Base-by-base conservation (phyloP, 148 eudicot genomes). In the Chenopodium berlandieri region DNA sequence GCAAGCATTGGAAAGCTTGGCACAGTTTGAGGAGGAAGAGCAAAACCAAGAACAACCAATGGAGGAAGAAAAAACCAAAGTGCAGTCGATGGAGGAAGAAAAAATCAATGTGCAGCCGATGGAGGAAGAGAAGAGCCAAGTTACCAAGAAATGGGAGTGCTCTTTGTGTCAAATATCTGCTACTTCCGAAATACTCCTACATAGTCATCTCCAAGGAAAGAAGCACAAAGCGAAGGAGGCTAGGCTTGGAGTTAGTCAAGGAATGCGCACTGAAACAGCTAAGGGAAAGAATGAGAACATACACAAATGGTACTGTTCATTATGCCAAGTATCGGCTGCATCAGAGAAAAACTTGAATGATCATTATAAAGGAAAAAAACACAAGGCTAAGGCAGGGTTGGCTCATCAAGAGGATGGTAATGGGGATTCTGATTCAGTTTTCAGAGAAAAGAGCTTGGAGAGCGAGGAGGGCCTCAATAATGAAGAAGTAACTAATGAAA, bases 211-310 rank as follows among this genome's bases (percentile, higher is more conserved):
- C 75, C 83, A 75, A 82, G 88, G 88, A 40, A 86, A 80, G 81
- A 82, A 86, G 83, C 88, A 86, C 85, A 82, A 82, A 56, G 77
- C 88, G 25, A 82, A 79, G 83, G 83, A 50, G 71, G 85, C 85
- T 79, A 86, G 65, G 75, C 83, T 79, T 64, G 80, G 68, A 46
- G n/a, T 47, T 17, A 37, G 17, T 78, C 77, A 34, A 79, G 16
- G 25, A 22, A 63, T 50, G 5, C 23, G 2, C 22, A 27, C 9
- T 1, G 47, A 34, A 30, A 7, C 73, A 20, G 54, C 23, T 0
- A 46, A 72, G 75, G 75, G 1, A 44, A 23, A 46, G 23, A 46
- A 46, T 16, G 75, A 20, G 31, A 54, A 44, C 4, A 23, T 40
- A 50, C 65, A 58, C 9, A 67, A 82, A 76, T 82, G 80, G 83